Evolutionary conservation across 179 eudicot species (phyloP), one percentile per base, ranked within the genome.

Genomic region (Beta lomatogona): DNA sequence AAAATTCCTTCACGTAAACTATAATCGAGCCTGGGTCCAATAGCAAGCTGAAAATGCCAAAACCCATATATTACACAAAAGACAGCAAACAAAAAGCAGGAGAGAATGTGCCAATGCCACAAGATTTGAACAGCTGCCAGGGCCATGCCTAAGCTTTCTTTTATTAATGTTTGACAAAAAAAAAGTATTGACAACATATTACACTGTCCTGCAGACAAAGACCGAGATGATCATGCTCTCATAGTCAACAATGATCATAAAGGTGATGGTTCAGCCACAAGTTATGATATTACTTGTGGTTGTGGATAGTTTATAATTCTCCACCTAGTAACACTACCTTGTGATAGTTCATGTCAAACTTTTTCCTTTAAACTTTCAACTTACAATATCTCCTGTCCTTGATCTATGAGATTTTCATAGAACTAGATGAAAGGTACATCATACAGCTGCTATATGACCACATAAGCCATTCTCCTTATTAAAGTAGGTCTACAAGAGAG

Each of bases 1-100:
- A 28, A 54, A 63, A 68, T 16, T 73, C 75, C 57, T 41, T 45
- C 15, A 15, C 67, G 53, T 36, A 77, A 6, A 55, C 22, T 22
- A 31, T 36, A 46, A 15, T 48, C 55, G 46, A 9, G 55, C 66
- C 65, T 19, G 28, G 16, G 1, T 45, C 44, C 16, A 9, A 71
- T 45, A 46, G 59, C 59, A 14, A 76, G 71, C 54, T 48, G 31
- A 64, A 59, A 45, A 66, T 18, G 54, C 66, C 28, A 70, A 80
- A 41, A 46, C 50, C 41, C 59, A 36, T 59, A 58, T 21, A 48
- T 22, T 59, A 70, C n/a, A 48, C 22, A 55, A 19, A 58, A 59
- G 36, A 59, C 21, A 6, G 31, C 64, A 41, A 75, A 46, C 41
- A 25, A 41, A 19, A 9, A 0, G 52, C 28, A 61, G 22, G 61